Percentiles rank a stretch among this genome's conserved stretches.
Evolutionary conservation across 768 basidiomycete species (phyloP).

Genomic region (Postia placenta): DNA sequence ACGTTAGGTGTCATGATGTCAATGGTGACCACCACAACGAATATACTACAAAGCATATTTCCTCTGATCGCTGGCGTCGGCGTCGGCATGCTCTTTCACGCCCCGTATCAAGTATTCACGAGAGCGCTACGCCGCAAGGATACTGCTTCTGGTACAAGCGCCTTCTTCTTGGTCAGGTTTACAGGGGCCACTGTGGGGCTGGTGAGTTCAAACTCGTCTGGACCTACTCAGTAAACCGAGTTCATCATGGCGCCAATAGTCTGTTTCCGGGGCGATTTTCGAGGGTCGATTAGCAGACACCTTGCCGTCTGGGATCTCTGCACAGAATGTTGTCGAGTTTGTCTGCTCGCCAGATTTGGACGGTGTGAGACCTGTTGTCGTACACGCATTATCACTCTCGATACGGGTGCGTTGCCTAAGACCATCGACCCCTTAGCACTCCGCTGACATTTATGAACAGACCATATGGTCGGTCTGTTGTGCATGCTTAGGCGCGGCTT

Average conservation of each 20-base stretch:
- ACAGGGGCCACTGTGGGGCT: constrained; percentile 80
- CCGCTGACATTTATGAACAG: constrained; percentile 26
- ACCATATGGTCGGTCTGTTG: constrained; percentile 70
- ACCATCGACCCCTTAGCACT: background rate
- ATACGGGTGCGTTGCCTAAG: constrained; percentile 43
- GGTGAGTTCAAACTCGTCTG: constrained; percentile 34
- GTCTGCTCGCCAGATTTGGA: constrained; percentile 42
- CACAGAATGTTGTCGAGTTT: constrained; percentile 44
- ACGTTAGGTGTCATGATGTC: constrained; percentile 58
- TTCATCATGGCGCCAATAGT: constrained; percentile 37
- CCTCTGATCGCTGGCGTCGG: constrained; percentile 73
- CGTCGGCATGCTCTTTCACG: constrained; percentile 79
- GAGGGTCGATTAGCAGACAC: constrained; percentile 42
- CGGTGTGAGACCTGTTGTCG: constrained; percentile 37
- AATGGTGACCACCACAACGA: constrained; percentile 47
- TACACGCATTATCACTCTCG: constrained; percentile 51
- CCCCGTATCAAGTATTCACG: constrained; percentile 78
- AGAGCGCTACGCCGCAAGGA: constrained; percentile 58
- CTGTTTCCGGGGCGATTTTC: constrained; percentile 72
- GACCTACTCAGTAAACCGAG: constrained; percentile 1
- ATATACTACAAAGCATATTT: constrained; percentile 43
- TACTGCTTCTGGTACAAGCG: constrained; percentile 74
- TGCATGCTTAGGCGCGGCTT: constrained; percentile 60
- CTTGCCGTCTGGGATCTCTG: constrained; percentile 42
- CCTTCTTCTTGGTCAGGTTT: constrained; percentile 84